Conservation (phyloP, 2,329 filamentous ascomycete species). For the Penicillium paneum region DNA sequence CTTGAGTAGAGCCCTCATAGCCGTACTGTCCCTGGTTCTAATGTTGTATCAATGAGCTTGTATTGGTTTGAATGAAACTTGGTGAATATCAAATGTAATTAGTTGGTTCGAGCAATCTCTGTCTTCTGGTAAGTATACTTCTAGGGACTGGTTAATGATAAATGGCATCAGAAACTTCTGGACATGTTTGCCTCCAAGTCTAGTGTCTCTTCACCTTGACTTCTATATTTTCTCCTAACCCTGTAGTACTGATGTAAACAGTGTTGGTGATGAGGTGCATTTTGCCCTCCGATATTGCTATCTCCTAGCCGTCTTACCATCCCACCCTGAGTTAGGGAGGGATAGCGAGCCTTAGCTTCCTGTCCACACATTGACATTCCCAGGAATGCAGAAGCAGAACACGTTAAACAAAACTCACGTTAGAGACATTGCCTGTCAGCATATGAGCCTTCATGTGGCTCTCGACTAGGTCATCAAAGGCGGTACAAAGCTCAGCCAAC, state of each 20-base stretch:
- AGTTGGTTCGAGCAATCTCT: background rate
- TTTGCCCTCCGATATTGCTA: background rate
- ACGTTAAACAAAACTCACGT: background rate
- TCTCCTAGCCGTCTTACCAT: too few species aligned
- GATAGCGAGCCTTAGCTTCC: background rate
- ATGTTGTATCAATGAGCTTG: background rate
- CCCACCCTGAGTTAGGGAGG: too few species aligned
- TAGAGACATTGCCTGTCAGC: background rate
- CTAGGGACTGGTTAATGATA: too few species aligned
- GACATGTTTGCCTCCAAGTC: background rate
- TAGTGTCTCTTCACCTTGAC: background rate
- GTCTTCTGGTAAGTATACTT: background rate
- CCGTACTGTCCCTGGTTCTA: background rate
- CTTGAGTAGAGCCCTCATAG: background rate
- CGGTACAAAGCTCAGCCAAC: too few species aligned
- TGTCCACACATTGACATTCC: background rate
- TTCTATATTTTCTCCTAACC: background rate
- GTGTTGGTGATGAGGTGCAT: background rate
- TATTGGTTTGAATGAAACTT: background rate
- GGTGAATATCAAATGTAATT: background rate
- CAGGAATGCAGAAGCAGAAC: background rate
- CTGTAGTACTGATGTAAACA: background rate
- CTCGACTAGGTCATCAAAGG: background rate
- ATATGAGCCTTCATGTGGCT: background rate
- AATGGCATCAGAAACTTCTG: too few species aligned